These are phyloP conservation scores for Fusarium heterosporum DNA, from an alignment of 2,329 filamentous ascomycete genomes.

Conservation along the genomic window DNA sequence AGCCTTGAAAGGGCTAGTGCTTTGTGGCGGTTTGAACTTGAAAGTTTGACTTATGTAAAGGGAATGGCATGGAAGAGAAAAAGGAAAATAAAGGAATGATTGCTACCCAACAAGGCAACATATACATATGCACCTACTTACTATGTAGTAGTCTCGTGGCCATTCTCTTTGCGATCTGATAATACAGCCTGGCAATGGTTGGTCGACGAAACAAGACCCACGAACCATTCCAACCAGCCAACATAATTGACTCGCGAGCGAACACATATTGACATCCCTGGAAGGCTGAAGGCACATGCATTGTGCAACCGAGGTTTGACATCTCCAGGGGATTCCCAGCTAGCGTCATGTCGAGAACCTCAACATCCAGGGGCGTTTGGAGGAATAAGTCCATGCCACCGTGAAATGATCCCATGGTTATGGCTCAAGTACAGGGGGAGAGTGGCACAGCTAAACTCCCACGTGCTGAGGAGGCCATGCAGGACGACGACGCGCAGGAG, in stretches of 20 bases:
- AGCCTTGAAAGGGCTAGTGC: background rate
- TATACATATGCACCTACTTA: no score
- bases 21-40: background rate
- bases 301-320: background rate
- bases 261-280: background rate
- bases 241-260: background rate
- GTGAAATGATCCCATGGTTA: constrained; percentile 3
- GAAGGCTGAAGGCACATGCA: background rate
- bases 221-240: constrained; percentile 5
- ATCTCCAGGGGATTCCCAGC: background rate
- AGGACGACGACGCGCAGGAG: no score
- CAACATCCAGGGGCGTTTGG: background rate
- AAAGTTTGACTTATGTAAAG: background rate
- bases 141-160: no score
- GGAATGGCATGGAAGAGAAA: background rate
- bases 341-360: background rate
- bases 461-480: background rate
- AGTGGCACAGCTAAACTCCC: no score
- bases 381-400: background rate
- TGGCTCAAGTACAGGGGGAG: constrained; percentile 15
- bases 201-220: background rate
- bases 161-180: no score
- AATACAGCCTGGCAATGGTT: background rate
- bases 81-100: background rate
- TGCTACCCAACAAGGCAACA: no score